phyloP scores from a whole-genome alignment of 2,329 filamentous ascomycete genomes.

The Blumeria graminis region DNA sequence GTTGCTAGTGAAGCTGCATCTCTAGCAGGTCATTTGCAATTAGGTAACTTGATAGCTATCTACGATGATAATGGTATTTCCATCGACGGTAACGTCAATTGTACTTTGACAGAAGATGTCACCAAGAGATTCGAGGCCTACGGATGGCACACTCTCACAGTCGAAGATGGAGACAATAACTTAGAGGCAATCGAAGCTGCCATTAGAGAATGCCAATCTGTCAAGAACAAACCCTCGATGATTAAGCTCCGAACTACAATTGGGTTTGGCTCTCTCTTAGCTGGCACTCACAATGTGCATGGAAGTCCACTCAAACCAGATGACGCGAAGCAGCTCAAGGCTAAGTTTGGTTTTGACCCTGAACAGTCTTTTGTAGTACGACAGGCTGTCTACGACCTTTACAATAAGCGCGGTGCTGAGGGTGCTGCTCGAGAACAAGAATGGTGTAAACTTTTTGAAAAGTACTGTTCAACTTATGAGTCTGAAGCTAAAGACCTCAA shows the following conservation, averaged over 20 bases:
- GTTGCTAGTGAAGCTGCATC: conserved; percentile 82
- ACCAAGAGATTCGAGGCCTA: conserved; percentile 86
- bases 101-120: conserved; percentile 92
- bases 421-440: conserved; percentile 78
- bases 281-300: conserved; percentile 90
- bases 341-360: conserved; percentile 88
- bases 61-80: conserved; percentile 99
- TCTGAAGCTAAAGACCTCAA: conserved; percentile 56
- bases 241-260: conserved; percentile 97
- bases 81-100: conserved; percentile 84
- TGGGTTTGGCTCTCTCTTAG: conserved; percentile 76
- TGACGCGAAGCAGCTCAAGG: conserved; percentile 81
- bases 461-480: conserved; percentile 60
- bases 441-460: conserved; percentile 83
- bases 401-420: conserved; percentile 61
- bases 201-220: conserved; percentile 59
- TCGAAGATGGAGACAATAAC: conserved; percentile 74
- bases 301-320: conserved; percentile 88
- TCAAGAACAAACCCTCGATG: conserved; percentile 88
- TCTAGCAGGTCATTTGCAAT: conserved; percentile 82
- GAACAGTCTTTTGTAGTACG: conserved; percentile 81
- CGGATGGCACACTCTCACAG: conserved; percentile 76
- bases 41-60: conserved; percentile 89
- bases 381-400: conserved; percentile 81
- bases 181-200: conserved; percentile 71